These are phyloP conservation scores for Malbranchea zuffiana DNA, from an alignment of 2,329 filamentous ascomycete species.

Conservation along the genomic window DNA sequence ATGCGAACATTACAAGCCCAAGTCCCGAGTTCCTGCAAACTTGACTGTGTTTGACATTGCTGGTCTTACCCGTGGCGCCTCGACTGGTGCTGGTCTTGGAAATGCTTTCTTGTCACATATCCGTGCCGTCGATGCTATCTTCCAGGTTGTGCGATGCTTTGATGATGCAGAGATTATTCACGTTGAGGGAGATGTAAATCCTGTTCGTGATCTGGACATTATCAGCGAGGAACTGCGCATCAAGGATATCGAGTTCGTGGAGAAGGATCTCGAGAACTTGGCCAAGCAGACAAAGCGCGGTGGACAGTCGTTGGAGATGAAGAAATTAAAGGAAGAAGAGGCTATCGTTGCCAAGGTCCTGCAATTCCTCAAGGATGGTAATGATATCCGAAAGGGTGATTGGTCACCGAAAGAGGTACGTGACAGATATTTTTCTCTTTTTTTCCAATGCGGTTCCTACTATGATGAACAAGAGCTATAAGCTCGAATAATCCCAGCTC, in stretches of 20 bases:
- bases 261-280: constrained; percentile 85
- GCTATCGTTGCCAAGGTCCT: constrained; percentile 86
- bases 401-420: constrained; percentile 91
- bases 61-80: constrained; percentile 88
- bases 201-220: constrained; percentile 84
- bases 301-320: constrained; percentile 92
- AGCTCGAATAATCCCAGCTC: constrained; percentile 99
- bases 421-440: constrained; percentile 15
- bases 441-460: constrained; percentile 15
- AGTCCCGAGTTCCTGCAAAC: constrained; percentile 93
- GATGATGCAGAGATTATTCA: constrained; percentile 99
- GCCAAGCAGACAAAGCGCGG: constrained; percentile 92
- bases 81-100: constrained; percentile 91
- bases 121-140: constrained; percentile 93
- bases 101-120: constrained; percentile 99
- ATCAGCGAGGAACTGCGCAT: constrained; percentile 93
- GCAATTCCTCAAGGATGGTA: constrained; percentile 70
- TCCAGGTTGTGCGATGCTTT: constrained; percentile 93
- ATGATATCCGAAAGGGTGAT: constrained; percentile 81
- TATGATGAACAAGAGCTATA: constrained; percentile 98
- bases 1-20: constrained; percentile 91
- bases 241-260: constrained; percentile 97
- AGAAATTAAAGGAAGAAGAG: constrained; percentile 91
- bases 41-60: constrained; percentile 98
- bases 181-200: constrained; percentile 97